Percentiles rank a stretch among this genome's conserved stretches.
Evolutionary conservation across 1,139 yeast species (phyloP).

Genomic region (Zygotorulaspora mrakii): DNA sequence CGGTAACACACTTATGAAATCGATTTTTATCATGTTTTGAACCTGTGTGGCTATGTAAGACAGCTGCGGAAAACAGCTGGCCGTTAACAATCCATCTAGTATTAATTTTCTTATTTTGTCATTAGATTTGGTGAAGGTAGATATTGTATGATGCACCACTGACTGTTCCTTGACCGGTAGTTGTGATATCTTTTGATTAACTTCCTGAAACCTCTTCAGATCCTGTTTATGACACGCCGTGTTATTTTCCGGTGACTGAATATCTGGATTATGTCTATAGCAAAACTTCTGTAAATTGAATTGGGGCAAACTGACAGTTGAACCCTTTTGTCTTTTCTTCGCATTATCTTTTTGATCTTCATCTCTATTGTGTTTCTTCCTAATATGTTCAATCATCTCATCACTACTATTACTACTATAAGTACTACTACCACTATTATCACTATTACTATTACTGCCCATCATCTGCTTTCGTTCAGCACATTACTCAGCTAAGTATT

Average conservation of each 20-base stretch:
- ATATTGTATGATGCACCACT: slow-evolving; percentile 52
- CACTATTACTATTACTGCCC: neutral
- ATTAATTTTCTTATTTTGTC: slow-evolving; percentile 53
- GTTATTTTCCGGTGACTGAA: slow-evolving; percentile 39
- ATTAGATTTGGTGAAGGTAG: slow-evolving; percentile 47
- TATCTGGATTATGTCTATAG: slow-evolving; percentile 86
- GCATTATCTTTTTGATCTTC: slow-evolving; percentile 7
- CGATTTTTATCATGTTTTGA: slow-evolving; percentile 74
- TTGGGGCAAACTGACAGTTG: slow-evolving; percentile 23
- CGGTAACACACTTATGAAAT: slow-evolving; percentile 81
- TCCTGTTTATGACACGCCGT: slow-evolving; percentile 43
- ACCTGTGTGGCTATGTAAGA: slow-evolving; percentile 80
- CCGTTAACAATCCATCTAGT: slow-evolving; percentile 76
- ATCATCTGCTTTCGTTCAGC: neutral
- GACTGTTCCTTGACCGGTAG: slow-evolving; percentile 76
- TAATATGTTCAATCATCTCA: neutral
- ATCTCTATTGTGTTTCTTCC: slow-evolving; percentile 2
- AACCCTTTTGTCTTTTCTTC: slow-evolving; percentile 4
- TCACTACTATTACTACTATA: neutral
- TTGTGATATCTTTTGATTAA: slow-evolving; percentile 65
- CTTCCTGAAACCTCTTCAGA: slow-evolving; percentile 53
- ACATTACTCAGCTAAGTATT: too few species aligned
- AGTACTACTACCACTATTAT: neutral
- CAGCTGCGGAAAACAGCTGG: slow-evolving; percentile 92
- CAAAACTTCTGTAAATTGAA: slow-evolving; percentile 52